phyloP scores from a whole-genome alignment of 2,329 filamentous ascomycete species.

The Venturia asperata region DNA sequence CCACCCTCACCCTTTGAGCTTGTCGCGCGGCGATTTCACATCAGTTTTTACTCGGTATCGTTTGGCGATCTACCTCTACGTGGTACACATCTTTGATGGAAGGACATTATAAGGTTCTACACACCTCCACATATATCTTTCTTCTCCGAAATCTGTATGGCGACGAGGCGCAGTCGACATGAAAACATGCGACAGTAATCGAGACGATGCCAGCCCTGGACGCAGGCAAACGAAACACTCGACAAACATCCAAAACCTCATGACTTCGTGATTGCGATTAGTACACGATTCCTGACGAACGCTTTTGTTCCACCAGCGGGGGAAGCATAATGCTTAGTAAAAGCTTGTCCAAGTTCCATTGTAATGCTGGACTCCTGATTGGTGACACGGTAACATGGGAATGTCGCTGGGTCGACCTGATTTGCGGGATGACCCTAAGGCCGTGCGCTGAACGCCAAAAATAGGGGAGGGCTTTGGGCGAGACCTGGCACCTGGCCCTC shows the following conservation, averaged over 20 bases:
- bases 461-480: not conserved
- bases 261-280: not conserved
- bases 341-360: not conserved
- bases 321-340: not conserved
- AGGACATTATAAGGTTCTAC: too few relatives aligned
- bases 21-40: not conserved
- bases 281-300: too few relatives aligned
- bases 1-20: not conserved
- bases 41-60: too few relatives aligned
- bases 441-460: not conserved
- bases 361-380: not conserved
- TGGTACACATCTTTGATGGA: too few relatives aligned
- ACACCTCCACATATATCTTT: too few relatives aligned
- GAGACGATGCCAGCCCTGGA: not conserved
- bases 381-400: not conserved
- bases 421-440: not conserved
- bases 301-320: not conserved
- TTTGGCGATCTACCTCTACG: too few relatives aligned
- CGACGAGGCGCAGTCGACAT: not conserved
- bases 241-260: not conserved
- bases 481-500: not conserved
- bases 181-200: not conserved
- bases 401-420: not conserved
- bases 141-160: not conserved
- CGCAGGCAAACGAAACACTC: constrained; percentile 1